Percentiles rank a stretch among this genome's conserved stretches.
Evolutionary conservation across 2,329 filamentous ascomycete genomes (phyloP).

Genomic region (Capronia coronata): DNA sequence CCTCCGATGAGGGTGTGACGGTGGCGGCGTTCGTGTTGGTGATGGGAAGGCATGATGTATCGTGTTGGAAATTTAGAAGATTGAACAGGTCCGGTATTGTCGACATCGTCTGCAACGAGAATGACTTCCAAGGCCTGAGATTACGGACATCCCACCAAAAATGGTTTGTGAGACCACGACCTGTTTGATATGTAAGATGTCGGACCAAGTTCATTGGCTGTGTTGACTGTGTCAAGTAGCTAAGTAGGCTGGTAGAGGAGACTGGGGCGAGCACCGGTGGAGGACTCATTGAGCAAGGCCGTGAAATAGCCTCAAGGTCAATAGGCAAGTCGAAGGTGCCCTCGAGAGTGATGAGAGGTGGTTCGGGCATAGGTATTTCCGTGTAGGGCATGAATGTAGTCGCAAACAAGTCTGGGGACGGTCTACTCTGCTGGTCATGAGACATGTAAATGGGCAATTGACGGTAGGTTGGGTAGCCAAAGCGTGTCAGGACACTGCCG

Average conservation of each 20-base stretch:
- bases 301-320: conserved; percentile 30
- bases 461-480: conserved; percentile 78
- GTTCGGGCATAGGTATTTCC: conserved; percentile 28
- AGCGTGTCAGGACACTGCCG: conserved; percentile 58
- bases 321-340: conserved; percentile 27
- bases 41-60: conserved; percentile 54
- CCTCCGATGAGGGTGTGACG: conserved; percentile 70
- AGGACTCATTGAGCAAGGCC: conserved; percentile 40
- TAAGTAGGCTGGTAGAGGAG: conserved; percentile 61
- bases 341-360: conserved; percentile 39
- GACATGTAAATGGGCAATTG: conserved; percentile 58
- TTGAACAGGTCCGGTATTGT: conserved; percentile 64
- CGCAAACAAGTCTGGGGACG: conserved; percentile 32
- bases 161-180: conserved; percentile 65
- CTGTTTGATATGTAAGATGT: conserved; percentile 62
- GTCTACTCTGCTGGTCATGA: conserved; percentile 37
- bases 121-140: conserved; percentile 73
- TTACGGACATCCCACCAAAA: conserved; percentile 97
- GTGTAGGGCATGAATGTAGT: conserved; percentile 25
- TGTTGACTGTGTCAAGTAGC: conserved; percentile 72
- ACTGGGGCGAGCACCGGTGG: conserved; percentile 33
- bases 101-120: conserved; percentile 66
- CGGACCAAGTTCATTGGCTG: conserved; percentile 76
- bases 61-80: conserved; percentile 65
- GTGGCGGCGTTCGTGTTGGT: conserved; percentile 40